A percentile compares a stretch with the other conserved stretches of the same genome.
Conservation (phyloP, 2,329 filamentous ascomycete species). For the Colletotrichum trifolii region DNA sequence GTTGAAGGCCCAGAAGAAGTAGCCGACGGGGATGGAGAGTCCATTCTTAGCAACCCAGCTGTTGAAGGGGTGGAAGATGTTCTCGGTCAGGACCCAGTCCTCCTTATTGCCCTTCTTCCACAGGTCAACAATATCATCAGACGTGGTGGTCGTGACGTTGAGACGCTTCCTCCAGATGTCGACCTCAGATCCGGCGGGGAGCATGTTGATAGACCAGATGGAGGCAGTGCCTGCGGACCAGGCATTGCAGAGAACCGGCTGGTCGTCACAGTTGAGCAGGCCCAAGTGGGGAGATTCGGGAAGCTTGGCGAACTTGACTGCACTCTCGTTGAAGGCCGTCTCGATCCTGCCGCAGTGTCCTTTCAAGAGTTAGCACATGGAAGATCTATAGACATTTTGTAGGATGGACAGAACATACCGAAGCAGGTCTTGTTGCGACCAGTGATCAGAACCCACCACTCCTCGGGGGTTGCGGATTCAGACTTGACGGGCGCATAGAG, state of each 20-base stretch:
- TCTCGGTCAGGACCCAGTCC: constrained; percentile 62
- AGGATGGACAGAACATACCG: constrained; percentile 53
- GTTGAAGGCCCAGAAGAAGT: constrained; percentile 73
- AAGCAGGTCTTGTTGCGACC: constrained; percentile 84
- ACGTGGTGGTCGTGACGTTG: constrained; percentile 76
- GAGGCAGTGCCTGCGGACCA: constrained; percentile 75
- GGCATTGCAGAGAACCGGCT: constrained; percentile 79
- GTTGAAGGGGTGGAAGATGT: constrained; percentile 81
- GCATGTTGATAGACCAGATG: constrained; percentile 75
- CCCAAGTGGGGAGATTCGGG: constrained; percentile 74
- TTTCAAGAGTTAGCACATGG: constrained; percentile 43
- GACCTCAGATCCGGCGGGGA: constrained; percentile 71
- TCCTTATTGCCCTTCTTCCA: constrained; percentile 61
- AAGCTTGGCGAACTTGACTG: constrained; percentile 69
- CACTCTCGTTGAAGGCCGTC: constrained; percentile 74
- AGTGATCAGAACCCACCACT: constrained; percentile 81
- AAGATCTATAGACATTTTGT: constrained; percentile 29
- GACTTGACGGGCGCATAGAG: constrained; percentile 71
- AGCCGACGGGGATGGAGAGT: constrained; percentile 73
- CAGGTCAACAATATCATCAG: constrained; percentile 71
- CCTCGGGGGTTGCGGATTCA: constrained; percentile 70
- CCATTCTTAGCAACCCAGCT: constrained; percentile 72
- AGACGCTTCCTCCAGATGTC: constrained; percentile 73
- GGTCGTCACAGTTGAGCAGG: constrained; percentile 77
- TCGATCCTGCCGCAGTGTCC: constrained; percentile 75